These are phyloP conservation scores for Microsporum canis DNA, from an alignment of 2,329 filamentous ascomycete genomes.

Conservation along the genomic window DNA sequence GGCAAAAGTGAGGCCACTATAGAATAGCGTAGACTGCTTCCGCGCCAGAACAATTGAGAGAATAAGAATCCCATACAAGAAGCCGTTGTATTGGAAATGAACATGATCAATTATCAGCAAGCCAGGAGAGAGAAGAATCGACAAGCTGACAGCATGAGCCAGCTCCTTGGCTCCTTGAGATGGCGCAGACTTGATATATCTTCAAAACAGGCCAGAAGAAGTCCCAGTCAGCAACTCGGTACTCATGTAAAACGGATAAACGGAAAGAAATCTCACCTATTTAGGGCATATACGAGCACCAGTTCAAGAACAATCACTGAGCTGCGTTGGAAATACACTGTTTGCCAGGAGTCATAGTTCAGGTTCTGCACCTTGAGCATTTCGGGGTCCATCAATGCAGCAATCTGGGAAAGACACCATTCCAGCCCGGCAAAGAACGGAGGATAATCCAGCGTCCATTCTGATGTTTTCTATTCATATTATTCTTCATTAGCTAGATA, in stretches of 20 bases:
- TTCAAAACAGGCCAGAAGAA: slow-evolving; percentile 24
- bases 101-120: slow-evolving; percentile 96
- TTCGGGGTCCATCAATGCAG: slow-evolving; percentile 61
- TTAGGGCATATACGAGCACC: slow-evolving; percentile 69
- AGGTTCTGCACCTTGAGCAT: slow-evolving; percentile 77
- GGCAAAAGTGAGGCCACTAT: slow-evolving; percentile 74
- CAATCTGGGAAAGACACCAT: slow-evolving; percentile 76
- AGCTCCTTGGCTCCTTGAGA: slow-evolving; percentile 53
- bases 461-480: slow-evolving; percentile 62
- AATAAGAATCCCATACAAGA: slow-evolving; percentile 83
- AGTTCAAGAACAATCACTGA: slow-evolving; percentile 80
- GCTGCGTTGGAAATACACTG: slow-evolving; percentile 82
- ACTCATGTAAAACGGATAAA: background rate
- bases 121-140: slow-evolving; percentile 80
- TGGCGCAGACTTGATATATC: slow-evolving; percentile 63
- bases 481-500: background rate
- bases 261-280: slow-evolving; percentile 44
- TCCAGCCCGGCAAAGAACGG: slow-evolving; percentile 98
- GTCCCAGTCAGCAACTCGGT: background rate
- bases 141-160: slow-evolving; percentile 76
- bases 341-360: slow-evolving; percentile 83
- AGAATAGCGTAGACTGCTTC: slow-evolving; percentile 60
- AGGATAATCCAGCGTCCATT: slow-evolving; percentile 99
- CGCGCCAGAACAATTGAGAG: slow-evolving; percentile 76
- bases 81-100: slow-evolving; percentile 98